Conservation (phyloP, 108 stramenopile genomes). For the Craspedostauros australis region DNA sequence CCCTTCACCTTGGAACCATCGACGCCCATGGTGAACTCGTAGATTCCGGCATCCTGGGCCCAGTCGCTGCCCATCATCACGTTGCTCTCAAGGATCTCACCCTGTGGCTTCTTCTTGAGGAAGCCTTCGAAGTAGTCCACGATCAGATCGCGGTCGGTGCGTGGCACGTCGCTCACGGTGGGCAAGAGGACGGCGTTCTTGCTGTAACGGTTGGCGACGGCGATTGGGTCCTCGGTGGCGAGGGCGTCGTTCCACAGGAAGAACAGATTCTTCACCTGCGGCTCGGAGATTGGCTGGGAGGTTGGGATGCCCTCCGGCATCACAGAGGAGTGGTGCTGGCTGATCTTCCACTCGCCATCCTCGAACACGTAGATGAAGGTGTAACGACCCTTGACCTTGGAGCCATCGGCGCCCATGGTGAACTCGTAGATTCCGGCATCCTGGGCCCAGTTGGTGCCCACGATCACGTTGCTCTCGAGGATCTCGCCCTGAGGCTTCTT, state of each 20-base stretch:
- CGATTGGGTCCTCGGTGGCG: conserved; percentile 44
- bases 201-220: conserved; percentile 47
- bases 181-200: conserved; percentile 45
- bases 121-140: conserved; percentile 65
- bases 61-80: conserved; percentile 43
- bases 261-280: conserved; percentile 32
- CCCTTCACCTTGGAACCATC: conserved; percentile 29
- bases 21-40: conserved; percentile 55
- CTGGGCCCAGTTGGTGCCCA: conserved; percentile 37
- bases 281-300: conserved; percentile 36
- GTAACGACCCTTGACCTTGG: conserved; percentile 31
- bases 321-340: conserved; percentile 37
- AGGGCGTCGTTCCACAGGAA: conserved; percentile 56
- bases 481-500: conserved; percentile 36
- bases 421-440: conserved; percentile 34
- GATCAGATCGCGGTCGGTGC: conserved; percentile 44
- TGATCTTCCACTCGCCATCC: conserved; percentile 42
- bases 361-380: conserved; percentile 42
- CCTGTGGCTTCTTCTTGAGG: conserved; percentile 47
- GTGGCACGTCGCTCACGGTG: conserved; percentile 48
- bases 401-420: conserved; percentile 15
- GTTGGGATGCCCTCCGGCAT: conserved; percentile 30
- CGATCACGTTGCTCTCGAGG: conserved; percentile 15
- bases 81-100: conserved; percentile 46
- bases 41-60: conserved; percentile 30